Evolutionary conservation across 345 rosid species (phyloP), one percentile per base, ranked within the genome.

Genomic region (Sonneratia caseolaris): DNA sequence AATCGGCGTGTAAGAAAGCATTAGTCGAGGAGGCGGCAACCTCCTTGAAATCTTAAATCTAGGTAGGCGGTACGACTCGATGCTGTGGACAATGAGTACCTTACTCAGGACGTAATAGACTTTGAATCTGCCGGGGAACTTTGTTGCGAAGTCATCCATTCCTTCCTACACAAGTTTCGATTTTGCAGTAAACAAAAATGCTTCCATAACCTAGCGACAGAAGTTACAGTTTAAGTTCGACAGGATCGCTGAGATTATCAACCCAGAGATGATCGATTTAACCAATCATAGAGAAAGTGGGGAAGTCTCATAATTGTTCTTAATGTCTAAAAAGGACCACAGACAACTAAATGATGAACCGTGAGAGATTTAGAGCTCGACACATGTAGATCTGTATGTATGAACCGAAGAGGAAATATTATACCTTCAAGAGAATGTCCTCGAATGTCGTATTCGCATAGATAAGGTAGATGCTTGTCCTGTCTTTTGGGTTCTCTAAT

Each of bases 351-450:
- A 40, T 8, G 43, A 40, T 8, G 9, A 40, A 40, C 5, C 43
- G 2, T 40, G 43, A 40, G 43, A 27, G 32, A 27, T 27, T 27
- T 27, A 27, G 32, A 27, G 32, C 32, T 27, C 1, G 32, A 27
- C 43, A 47, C 24, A n/a, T 45, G 21, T 48, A 27, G 2, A n/a
- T 7, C 42, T 6, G 16, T 18, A 19, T 6, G 16, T 18, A 19
- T 67, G 37, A 36, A 8, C 0, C 1, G 36, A 47, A 19, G 64
- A 36, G 49, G 12, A 19, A 11, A 8, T n/a, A 16, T 27, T 35
- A 40, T 48, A 83, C 87, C 85, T 81, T 86, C 64, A 83, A 55
- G 69, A 86, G 82, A 74, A 83, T 83, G 77, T 83, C 89, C 21
- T 80, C 66, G 37, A 68, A 61, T 1, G 84, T 77, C 32, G 71